Evolutionary conservation across 2,329 filamentous ascomycete genomes (phyloP), one percentile per base, ranked within the genome.

Genomic region (Phialophora tarda): DNA sequence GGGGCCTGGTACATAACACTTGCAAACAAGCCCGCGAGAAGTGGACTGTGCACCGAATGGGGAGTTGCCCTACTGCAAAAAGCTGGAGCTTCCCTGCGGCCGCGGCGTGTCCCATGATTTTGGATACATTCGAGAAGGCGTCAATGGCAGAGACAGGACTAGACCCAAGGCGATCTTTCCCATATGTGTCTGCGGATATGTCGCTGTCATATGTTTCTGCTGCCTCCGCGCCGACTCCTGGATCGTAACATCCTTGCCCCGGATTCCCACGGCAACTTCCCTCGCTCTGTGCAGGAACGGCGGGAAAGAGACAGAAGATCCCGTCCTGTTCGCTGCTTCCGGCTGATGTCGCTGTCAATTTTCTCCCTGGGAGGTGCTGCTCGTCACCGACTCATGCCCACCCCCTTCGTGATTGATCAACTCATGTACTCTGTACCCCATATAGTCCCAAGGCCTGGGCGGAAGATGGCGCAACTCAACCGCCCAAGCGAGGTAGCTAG

Each of bases 381-480:
- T 34, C 48, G 59, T 61, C 59, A 61, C 59, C 59, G 59, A 54
- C 59, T 54, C 48, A 17, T 30, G 21, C 47, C 48, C 47, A 38
- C 28, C 23, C 14, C 21, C 17, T n/a, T 41, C 12, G 10, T 61
- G n/a, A 44, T 54, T 26, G 48, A 61, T 23, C 47, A 34, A n/a
- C 30, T 26, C 57, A 44, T 50, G n/a, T 17, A 26, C 26, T 26
- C 26, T 4, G 26, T 26, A 26, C 26, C 26, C 26, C 26, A 4
- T 26, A 48, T 12, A 6, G 24, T 30, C 28, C 26, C 24, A 10
- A 55, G 53, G 30, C 48, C 59, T 48, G 38, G 38, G 32, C 59
- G 59, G 59, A 61, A 54, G 48, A 61, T 61, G 47, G 59, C 59
- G 59, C 48, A 61, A 61, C 12, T 53, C 53, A 26, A 26, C 17